Base-by-base conservation (phyloP, 257 asterid species). In the Dorcoceras hygrometricum region DNA sequence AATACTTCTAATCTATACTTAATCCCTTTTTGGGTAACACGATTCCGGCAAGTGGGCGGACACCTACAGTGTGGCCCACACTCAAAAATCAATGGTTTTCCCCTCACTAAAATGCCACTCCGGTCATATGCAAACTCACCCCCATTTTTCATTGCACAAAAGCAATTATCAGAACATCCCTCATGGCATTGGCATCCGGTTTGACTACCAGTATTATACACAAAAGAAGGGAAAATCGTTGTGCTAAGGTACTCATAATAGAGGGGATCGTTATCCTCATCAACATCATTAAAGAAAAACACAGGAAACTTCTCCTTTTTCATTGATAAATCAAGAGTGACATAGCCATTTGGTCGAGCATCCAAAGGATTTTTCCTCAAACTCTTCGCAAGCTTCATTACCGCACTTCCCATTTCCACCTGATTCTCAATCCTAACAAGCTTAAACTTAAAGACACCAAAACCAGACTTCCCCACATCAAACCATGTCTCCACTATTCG, bases 1-100 rank as follows among this genome's bases (percentile, higher is more conserved):
- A 89, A 92, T 68, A 92, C 90, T 74, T 92, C 97, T 57, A 92
- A 80, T 23, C 89, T 79, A 73, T 87, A 73, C 76, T 65, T 86
- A 36, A 86, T 75, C 26, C 98, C 98, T 62, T 81, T 89, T 63
- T 92, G 98, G 22, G 87, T 56, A 71, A 92, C 97, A 23, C 98
- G 87, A 53, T 92, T 92, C 48, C 82, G 77, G 43, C 97, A 92
- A 69, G 77, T 72, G 12, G 88, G 80, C 16, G 95, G 85, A 75
- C 98, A 92, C 3, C 51, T 77, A 70, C 98, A 92, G 57, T 78
- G 82, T 0, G 93, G 95, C 39, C 97, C 95, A 75, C 98, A 92
- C 67, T 92, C 98, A 25, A 89, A 84, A 7, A 89, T 71, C 78
- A 92, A 63, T 0, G 96, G 96, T 23, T 92, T 92, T 3, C 98